Conservation (phyloP, 768 basidiomycete species). For the Lepiota brunneoincarnata region DNA sequence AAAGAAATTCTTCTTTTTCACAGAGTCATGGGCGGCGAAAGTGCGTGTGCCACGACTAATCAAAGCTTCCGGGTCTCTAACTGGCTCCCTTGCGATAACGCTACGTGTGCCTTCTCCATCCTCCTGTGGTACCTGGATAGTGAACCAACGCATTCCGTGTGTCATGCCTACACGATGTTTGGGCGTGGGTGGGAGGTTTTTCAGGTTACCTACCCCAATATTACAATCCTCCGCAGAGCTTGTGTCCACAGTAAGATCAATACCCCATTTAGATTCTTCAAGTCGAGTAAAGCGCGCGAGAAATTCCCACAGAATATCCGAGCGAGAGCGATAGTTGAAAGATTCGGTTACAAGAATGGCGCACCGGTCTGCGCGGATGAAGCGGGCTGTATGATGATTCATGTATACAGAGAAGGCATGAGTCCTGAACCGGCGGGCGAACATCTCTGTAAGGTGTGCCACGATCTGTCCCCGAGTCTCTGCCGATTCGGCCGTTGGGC, state of each 20-base stretch:
- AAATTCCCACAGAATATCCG: constrained; percentile 23
- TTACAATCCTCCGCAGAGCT: too few species aligned
- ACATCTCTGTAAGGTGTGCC: constrained; percentile 18
- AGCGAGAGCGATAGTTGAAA: constrained; percentile 22
- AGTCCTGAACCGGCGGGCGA: constrained; percentile 24
- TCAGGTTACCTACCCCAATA: too few species aligned
- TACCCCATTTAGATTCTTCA: constrained; percentile 18
- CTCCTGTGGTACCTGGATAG: too few species aligned
- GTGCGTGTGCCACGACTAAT: constrained; percentile 22
- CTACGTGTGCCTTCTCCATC: too few species aligned
- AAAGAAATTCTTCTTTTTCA: constrained; percentile 18
- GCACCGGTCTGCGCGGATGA: constrained; percentile 31
- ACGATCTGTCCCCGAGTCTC: constrained; percentile 22
- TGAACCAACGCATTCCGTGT: too few species aligned
- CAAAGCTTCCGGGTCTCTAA: constrained; percentile 16
- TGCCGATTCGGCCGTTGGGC: neutral
- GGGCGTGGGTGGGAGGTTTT: too few species aligned
- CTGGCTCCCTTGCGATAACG: neutral
- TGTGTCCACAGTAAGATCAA: constrained; percentile 25
- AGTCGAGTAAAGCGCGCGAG: constrained; percentile 25
- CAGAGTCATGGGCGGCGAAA: constrained; percentile 16
- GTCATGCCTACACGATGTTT: too few species aligned
- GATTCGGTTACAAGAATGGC: constrained; percentile 26
- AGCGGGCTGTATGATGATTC: constrained; percentile 19
- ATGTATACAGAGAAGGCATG: constrained; percentile 26